Evolutionary conservation across 2,329 filamentous ascomycete species (phyloP).

Genomic region (Apiospora saccharicola): DNA sequence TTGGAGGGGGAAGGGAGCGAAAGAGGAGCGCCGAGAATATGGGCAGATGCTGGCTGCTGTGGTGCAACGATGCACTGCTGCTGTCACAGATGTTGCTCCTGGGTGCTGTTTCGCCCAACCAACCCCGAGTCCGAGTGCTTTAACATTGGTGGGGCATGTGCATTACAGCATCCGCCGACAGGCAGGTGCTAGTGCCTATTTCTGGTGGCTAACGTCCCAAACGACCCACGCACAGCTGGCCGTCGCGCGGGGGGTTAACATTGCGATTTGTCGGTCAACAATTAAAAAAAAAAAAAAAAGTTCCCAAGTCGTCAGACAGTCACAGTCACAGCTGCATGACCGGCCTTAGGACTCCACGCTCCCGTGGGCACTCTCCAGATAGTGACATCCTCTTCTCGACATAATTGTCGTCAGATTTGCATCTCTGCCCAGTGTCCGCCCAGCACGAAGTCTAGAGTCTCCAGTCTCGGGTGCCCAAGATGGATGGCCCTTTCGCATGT

Average conservation of each 20-base stretch:
- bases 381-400: not conserved
- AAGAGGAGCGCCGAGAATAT: not conserved
- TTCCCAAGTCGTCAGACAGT: not conserved
- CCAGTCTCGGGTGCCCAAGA: not conserved
- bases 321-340: not conserved
- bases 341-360: not conserved
- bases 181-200: constrained; percentile 7
- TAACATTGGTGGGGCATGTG: not conserved
- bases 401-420: constrained; percentile 1
- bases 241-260: constrained; percentile 11
- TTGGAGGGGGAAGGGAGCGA: no score
- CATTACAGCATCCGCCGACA: not conserved
- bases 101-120: not conserved
- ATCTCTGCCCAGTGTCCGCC: not conserved
- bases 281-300: not conserved
- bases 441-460: no score
- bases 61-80: not conserved
- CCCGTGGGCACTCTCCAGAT: not conserved
- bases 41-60: constrained; percentile 6
- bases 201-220: not conserved
- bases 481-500: not conserved
- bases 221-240: constrained; percentile 11
- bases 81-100: not conserved
- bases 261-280: constrained; percentile 16
- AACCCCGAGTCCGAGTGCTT: not conserved